Conservation (phyloP, 106 monocot genomes). For the Allium sativum region DNA sequence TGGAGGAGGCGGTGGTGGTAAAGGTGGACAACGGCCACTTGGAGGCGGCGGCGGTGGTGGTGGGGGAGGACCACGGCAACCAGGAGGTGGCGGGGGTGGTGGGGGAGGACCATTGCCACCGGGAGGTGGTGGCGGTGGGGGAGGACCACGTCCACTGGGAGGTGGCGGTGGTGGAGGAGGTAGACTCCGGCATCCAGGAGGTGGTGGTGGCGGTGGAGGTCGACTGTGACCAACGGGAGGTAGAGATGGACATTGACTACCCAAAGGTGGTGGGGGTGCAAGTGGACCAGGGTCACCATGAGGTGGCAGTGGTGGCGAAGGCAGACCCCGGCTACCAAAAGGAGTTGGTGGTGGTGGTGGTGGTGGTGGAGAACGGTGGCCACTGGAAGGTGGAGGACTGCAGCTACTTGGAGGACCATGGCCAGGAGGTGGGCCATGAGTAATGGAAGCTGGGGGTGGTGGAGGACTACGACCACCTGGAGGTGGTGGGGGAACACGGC, state of each 20-base stretch:
- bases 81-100: slow-evolving; percentile 19
- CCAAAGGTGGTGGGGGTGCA: slow-evolving; percentile 21
- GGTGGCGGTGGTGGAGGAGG: slow-evolving; percentile 18
- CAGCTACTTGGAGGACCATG: no score
- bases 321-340: neutral
- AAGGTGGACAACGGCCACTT: slow-evolving; percentile 1
- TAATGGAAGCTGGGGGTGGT: slow-evolving; percentile 20
- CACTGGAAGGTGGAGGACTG: no score
- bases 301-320: neutral
- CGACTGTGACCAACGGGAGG: slow-evolving; percentile 2
- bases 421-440: slow-evolving; percentile 19
- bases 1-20: slow-evolving; percentile 37
- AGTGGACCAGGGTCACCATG: neutral
- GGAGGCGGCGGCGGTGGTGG: slow-evolving; percentile 20
- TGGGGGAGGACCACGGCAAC: neutral
- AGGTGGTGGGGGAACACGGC: slow-evolving; percentile 15
- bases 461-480: neutral
- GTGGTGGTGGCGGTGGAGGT: slow-evolving; percentile 20
- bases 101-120: slow-evolving; percentile 22
- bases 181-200: neutral
- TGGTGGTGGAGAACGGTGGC: neutral
- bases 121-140: slow-evolving; percentile 19
- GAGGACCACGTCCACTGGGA: neutral
- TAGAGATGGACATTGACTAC: slow-evolving; percentile 10
- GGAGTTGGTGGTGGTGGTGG: neutral